phyloP scores from a whole-genome alignment of 2,329 filamentous ascomycete genomes.

The Hymenoscyphus albidus region DNA sequence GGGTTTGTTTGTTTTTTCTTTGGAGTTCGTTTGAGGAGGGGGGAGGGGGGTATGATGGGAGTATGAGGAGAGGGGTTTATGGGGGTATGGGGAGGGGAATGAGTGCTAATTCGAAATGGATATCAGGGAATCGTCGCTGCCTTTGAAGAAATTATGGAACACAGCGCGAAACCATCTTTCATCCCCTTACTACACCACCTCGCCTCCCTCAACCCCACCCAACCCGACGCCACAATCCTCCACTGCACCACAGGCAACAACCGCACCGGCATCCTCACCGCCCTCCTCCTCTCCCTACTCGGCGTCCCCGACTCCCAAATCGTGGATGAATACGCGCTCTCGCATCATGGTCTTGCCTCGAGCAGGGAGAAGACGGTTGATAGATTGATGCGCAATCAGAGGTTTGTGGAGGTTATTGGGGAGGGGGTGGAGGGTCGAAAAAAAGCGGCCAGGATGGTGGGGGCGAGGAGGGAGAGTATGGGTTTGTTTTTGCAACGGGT shows the following conservation, averaged over 20 bases:
- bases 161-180: slow-evolving; percentile 48
- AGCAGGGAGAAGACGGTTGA: slow-evolving; percentile 47
- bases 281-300: slow-evolving; percentile 59
- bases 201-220: slow-evolving; percentile 7
- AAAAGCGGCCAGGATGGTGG: slow-evolving; percentile 25
- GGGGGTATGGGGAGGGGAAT: neutral
- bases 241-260: slow-evolving; percentile 78
- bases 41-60: too few relatives aligned
- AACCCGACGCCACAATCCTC: slow-evolving; percentile 36
- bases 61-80: too few relatives aligned
- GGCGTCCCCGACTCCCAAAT: slow-evolving; percentile 54
- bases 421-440: slow-evolving; percentile 17
- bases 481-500: slow-evolving; percentile 25
- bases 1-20: neutral
- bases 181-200: slow-evolving; percentile 44
- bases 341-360: slow-evolving; percentile 53
- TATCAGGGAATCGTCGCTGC: slow-evolving; percentile 56
- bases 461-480: slow-evolving; percentile 29
- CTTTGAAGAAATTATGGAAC: slow-evolving; percentile 56
- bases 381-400: slow-evolving; percentile 23
- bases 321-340: slow-evolving; percentile 64
- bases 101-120: neutral
- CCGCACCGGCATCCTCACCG: slow-evolving; percentile 66
- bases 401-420: slow-evolving; percentile 15
- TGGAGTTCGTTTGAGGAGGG: too few relatives aligned